Evolutionary conservation across 108 stramenopile genomes (phyloP), one percentile per base, ranked within the genome.

Genomic region (Conticribra weissflogii): DNA sequence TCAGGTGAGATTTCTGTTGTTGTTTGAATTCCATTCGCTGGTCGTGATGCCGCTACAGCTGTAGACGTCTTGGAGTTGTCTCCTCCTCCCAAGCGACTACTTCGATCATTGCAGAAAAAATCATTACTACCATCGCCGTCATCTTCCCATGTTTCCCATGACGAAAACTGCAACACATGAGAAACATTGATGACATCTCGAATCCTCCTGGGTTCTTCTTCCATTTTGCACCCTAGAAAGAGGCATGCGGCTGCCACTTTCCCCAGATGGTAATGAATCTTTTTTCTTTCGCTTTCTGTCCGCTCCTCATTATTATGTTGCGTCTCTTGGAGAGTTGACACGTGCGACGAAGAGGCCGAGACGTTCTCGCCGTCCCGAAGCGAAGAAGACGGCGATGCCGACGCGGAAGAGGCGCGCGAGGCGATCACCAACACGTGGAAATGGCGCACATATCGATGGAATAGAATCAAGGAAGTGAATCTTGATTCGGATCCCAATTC

Each of bases 161-260:
- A 49, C 2, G 65, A 60, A 49, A 81, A 81, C n/a, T 59, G 51
- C 59, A 89, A 60, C 71, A 91, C 76, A 15, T 59, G 59, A 21
- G 84, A 74, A 31, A 86, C 27, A 64, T 88, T 93, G 54, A 94
- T 86, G 21, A 91, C 73, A 81, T 94, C 92, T 2, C 92, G 86
- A 15, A 94, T 83, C 54, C 92, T 73, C 19, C 92, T 68, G 15
- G 81, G 81, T 62, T 94, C 88, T 70, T 94, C 92, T 59, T 86
- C 85, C 25, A 77, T 64, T 70, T 94, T 94, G 71, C 83, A 85
- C 3, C 86, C 89, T 25, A 94, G 71, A 21, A 89, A 84, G 2
- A 91, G 60, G 64, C 89, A 91, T 7, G 84, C 81, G 15, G 81
- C 84, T 51, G 85, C 85, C 16, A 89, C 83, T 63, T 47, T 55